Base-by-base conservation (phyloP, 2,329 filamentous ascomycete species). In the Talaromyces marneffei region DNA sequence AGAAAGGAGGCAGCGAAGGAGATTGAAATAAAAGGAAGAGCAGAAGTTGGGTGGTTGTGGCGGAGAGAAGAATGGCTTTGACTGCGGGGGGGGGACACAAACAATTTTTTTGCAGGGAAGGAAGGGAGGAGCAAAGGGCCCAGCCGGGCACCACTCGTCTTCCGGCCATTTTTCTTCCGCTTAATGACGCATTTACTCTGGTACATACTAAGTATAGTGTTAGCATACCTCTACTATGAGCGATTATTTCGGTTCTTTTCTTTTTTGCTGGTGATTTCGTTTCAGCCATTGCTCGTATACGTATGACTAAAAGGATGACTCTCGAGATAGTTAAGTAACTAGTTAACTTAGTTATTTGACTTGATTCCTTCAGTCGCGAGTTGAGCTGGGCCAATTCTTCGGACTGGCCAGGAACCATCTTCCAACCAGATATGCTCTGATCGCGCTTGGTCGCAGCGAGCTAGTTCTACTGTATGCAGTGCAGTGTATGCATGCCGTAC, bases 21-120 rank as follows among this genome's bases (percentile, higher is more conserved):
- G 40, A 20, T 35, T 37, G 31, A 46, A n/a, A 27, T 16, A 48
- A 40, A 57, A 58, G 42, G 55, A 58, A 58, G 29, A 58, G 39
- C 29, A 57, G 33, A 31, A 42, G 39, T 29, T 44, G 40, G 54
- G n/a, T 4, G 40, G 54, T 25, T 4, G 35, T 37, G 33, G 52
- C 33, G 52, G 20, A 55, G 23, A 52, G 50, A 23, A 53, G 50
- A 37, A 37, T 14, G 29, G 50, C 52, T 54, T 25, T 12, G 52
- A 27, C 35, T 55, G 31, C 52, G 52, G 50, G 29, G 40, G 40
- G 44, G 52, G 35, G n/a, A 14, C 18, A 53, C 50, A 9, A 12
- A 40, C 52, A 55, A 55, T 40, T 55, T 55, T 44, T 16, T 54
- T 23, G 48, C 50, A 35, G 48, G 3, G 46, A 31, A 50, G 10